phyloP scores from a whole-genome alignment of 495 filamentous ascomycete genomes.

The Neurospora terricola region DNA sequence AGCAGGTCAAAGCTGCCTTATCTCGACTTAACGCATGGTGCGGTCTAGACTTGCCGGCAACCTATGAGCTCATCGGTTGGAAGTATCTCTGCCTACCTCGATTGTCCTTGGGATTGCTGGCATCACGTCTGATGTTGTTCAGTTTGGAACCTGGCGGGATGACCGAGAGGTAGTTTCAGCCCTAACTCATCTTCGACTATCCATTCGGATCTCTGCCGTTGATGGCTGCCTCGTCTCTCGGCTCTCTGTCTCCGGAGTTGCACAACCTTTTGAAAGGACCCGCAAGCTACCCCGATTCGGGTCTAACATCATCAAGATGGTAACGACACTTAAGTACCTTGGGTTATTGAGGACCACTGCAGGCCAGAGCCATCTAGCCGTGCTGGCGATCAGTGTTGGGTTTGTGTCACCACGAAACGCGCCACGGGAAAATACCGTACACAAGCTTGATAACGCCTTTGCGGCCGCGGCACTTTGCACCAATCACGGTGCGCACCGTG shows the following conservation, averaged over 20 bases:
- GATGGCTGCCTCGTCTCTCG: background rate
- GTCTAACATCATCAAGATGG: background rate
- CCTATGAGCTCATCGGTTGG: background rate
- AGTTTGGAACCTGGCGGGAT: background rate
- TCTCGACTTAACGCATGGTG: background rate
- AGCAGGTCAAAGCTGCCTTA: background rate
- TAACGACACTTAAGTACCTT: background rate
- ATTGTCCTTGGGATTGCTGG: background rate
- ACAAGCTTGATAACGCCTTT: background rate
- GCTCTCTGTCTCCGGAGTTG: background rate
- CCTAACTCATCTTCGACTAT: background rate
- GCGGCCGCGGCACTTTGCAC: background rate
- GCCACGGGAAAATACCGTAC: background rate
- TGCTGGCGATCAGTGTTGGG: background rate
- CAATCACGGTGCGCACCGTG: background rate
- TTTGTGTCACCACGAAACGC: background rate
- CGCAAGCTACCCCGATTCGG: background rate
- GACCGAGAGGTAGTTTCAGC: background rate
- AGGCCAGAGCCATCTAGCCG: background rate
- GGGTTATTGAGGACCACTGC: background rate
- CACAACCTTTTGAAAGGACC: background rate
- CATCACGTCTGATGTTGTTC: background rate
- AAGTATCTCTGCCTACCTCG: background rate
- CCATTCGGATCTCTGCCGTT: background rate
- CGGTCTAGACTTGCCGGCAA: background rate